Evolutionary conservation across 768 basidiomycete species (phyloP), one percentile per base, ranked within the genome.

Genomic region (Tulasnella sp.): DNA sequence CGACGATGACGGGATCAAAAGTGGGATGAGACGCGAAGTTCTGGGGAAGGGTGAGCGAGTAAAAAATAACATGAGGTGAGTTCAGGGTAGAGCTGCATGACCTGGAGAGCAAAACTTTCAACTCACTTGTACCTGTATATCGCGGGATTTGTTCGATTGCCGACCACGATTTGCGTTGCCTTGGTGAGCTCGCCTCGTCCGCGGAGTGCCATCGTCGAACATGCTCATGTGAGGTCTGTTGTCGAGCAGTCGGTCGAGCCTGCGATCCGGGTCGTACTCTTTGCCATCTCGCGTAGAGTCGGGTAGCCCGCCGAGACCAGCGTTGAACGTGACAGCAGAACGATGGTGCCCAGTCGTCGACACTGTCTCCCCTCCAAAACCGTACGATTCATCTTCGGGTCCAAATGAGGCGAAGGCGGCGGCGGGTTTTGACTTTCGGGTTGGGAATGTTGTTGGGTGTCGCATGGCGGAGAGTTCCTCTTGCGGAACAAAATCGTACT

Each of bases 271-370:
- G 78, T 94, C 92, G 74, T 91, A 94, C 77, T 94, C 92, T 47
- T 89, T 89, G 42, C 88, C 90, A 67, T 90, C 77, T 76, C 87
- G 84, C 19, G 82, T 22, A 79, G 79, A 52, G 75, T 74, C 64
- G 17, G 59, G 36, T 2, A 87, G 83, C 1, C 83, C 83, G 41
- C 85, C 88, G 11, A 96, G 84, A 0, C 95, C 94, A 3, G 93
- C 92, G 68, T 86, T 90, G 19, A 97, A 84, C 0, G 95, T 96
- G 68, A 96, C 82, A 2, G 87, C 92, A 75, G 90, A 92, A 32
- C 92, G 94, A 80, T 97, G 95, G 79, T 97, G 95, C 1, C 89
- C 92, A 9, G 87, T 88, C 0, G 94, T 95, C 0, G 92, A 94
- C 73, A 92, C 79, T 0, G 90, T 91, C 72, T 88, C 87, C 26